A percentile compares a stretch with the other conserved stretches of the same genome.
phyloP scores from a whole-genome alignment of 2,329 filamentous ascomycete genomes.

The Trichoderma sp. region DNA sequence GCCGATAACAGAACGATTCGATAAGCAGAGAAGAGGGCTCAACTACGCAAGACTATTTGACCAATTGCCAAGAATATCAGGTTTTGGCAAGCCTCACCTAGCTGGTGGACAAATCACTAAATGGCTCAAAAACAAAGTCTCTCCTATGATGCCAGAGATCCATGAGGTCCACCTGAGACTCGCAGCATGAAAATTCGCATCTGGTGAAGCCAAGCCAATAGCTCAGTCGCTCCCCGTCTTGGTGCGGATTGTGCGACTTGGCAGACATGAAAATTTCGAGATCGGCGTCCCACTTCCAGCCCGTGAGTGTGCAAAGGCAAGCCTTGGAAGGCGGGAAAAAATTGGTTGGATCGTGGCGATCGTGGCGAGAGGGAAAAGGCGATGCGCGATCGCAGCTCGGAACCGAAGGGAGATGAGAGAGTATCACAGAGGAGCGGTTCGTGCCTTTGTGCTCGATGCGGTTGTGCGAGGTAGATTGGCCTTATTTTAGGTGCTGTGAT shows the following conservation, averaged over 20 bases:
- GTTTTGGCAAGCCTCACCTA: not conserved
- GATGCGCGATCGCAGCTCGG: not conserved
- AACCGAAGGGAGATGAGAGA: not conserved
- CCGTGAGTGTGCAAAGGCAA: not conserved
- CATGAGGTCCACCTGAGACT: not conserved
- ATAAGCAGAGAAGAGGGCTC: not conserved
- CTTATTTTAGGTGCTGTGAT: not conserved
- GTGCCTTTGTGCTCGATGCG: not conserved
- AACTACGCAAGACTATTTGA: not conserved
- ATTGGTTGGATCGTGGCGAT: constrained; percentile 20
- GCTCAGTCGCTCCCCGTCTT: not conserved
- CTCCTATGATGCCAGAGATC: constrained; percentile 6
- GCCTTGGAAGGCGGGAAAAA: not conserved
- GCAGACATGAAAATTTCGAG: not conserved
- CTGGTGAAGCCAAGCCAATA: not conserved
- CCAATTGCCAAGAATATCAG: not conserved
- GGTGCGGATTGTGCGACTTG: not conserved
- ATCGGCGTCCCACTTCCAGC: constrained; percentile 6
- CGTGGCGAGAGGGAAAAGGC: not conserved
- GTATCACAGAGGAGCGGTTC: not conserved
- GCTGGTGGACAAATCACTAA: not conserved
- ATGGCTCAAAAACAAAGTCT: constrained; percentile 16
- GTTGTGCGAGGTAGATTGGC: constrained; percentile 6
- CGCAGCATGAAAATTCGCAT: not conserved
- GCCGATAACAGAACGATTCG: not conserved